Conservation (phyloP, 1,139 yeast genomes). For the Pichiaceae sp. region DNA sequence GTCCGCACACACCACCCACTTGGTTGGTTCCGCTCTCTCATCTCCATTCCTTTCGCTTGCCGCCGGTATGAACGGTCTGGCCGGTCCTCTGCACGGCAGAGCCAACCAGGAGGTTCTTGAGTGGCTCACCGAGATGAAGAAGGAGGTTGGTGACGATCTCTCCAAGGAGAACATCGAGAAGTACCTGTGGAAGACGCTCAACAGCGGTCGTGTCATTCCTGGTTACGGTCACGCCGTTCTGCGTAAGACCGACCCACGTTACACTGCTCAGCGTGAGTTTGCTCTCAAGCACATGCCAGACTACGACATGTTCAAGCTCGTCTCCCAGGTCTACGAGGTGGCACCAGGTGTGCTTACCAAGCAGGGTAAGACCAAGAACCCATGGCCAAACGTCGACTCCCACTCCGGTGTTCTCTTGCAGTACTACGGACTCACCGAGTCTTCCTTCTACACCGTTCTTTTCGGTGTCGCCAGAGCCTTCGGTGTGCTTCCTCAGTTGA, state of each 20-base stretch:
- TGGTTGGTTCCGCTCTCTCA: conserved; percentile 92
- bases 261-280: conserved; percentile 94
- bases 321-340: conserved; percentile 83
- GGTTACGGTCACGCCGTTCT: conserved; percentile 97
- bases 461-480: conserved; percentile 98
- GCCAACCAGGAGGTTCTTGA: conserved; percentile 97
- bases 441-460: conserved; percentile 93
- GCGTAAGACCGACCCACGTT: conserved; percentile 96
- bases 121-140: conserved; percentile 80
- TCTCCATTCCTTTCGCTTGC: conserved; percentile 90
- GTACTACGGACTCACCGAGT: conserved; percentile 94
- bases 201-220: conserved; percentile 92
- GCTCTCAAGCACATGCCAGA: conserved; percentile 97
- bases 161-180: conserved; percentile 71
- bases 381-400: conserved; percentile 98
- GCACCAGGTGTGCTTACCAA: conserved; percentile 92
- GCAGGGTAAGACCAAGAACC: conserved; percentile 98
- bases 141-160: conserved; percentile 64
- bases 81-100: conserved; percentile 97
- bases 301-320: conserved; percentile 85
- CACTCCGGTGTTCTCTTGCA: conserved; percentile 96
- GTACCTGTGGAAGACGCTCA: conserved; percentile 86
- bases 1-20: conserved; percentile 94
- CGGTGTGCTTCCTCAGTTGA: conserved; percentile 95
- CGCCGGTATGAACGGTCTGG: conserved; percentile 94